These are phyloP conservation scores for Juglanconis juglandina DNA, from an alignment of 2,329 filamentous ascomycete genomes.

Conservation along the genomic window DNA sequence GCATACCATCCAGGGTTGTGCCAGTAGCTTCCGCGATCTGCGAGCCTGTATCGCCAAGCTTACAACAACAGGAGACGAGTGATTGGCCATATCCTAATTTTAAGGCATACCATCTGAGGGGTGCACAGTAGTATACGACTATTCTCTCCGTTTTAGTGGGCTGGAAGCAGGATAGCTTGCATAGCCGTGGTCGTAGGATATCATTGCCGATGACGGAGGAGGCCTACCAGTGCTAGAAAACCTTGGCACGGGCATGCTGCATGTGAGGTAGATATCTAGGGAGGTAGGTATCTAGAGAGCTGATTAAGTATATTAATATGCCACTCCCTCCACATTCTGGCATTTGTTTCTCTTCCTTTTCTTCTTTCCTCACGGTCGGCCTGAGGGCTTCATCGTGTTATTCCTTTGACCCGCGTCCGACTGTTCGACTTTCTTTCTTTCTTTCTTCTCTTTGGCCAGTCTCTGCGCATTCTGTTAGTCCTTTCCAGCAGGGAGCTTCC, in stretches of 20 bases:
- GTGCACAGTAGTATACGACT: background rate
- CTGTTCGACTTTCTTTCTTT: background rate
- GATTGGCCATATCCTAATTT: background rate
- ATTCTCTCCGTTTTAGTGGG: background rate
- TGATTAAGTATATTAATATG: background rate
- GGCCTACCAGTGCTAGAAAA: too few species aligned
- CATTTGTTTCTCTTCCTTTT: background rate
- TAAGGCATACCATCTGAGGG: background rate
- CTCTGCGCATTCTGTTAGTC: background rate
- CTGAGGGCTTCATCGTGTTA: constrained; percentile 1
- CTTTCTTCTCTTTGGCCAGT: background rate
- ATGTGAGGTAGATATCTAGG: background rate
- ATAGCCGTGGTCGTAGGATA: background rate
- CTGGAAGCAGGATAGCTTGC: background rate
- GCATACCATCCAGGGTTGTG: background rate
- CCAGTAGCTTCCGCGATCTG: background rate
- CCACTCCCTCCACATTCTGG: too few species aligned
- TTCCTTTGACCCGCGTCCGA: background rate
- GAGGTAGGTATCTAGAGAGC: too few species aligned
- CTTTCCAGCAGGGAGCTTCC: background rate
- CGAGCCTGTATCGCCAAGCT: background rate
- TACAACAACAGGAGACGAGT: background rate
- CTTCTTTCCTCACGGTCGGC: constrained; percentile 5
- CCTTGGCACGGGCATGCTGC: background rate
- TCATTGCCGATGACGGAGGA: background rate